A percentile compares a stretch with the other conserved stretches of the same genome.
Evolutionary conservation across 2,329 filamentous ascomycete genomes (phyloP).

Genomic region (Penicillium occitanis): DNA sequence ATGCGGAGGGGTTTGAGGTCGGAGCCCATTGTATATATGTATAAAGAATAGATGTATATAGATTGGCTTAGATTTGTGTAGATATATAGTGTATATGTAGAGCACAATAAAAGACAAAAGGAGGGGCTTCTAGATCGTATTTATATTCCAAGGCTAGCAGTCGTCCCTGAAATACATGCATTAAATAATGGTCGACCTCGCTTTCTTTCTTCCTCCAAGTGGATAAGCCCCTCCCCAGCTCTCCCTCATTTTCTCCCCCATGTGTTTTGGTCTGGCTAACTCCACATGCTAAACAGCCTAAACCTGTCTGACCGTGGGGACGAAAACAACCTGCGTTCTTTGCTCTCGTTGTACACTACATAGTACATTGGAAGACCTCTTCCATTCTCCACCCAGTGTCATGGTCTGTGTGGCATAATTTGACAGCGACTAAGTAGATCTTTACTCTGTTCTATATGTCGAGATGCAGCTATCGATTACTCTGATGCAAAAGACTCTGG

Average conservation of each 20-base stretch:
- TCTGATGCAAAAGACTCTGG: not conserved
- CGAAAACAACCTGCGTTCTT: not conserved
- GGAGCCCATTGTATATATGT: conserved; percentile 32
- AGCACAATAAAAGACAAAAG: not conserved
- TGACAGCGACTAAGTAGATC: not conserved
- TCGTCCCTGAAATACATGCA: not conserved
- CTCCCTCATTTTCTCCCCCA: conserved; percentile 8
- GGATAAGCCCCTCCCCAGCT: not conserved
- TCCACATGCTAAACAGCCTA: not conserved
- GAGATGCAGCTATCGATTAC: not conserved
- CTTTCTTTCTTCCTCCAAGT: not conserved
- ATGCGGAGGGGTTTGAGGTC: conserved; percentile 53
- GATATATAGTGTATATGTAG: not conserved
- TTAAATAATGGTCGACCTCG: not conserved
- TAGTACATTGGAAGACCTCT: not conserved
- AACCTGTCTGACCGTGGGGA: conserved; percentile 4
- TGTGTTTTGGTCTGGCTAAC: not conserved
- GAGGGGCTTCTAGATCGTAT: conserved; percentile 3
- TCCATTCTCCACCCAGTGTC: not conserved
- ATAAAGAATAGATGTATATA: not conserved
- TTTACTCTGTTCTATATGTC: not conserved
- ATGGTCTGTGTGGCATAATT: not conserved
- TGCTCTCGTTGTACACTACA: not conserved
- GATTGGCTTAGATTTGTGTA: not conserved
- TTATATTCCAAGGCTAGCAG: conserved; percentile 8